Conservation (phyloP, 108 stramenopile genomes). For the Stephanodiscus minutulus region DNA sequence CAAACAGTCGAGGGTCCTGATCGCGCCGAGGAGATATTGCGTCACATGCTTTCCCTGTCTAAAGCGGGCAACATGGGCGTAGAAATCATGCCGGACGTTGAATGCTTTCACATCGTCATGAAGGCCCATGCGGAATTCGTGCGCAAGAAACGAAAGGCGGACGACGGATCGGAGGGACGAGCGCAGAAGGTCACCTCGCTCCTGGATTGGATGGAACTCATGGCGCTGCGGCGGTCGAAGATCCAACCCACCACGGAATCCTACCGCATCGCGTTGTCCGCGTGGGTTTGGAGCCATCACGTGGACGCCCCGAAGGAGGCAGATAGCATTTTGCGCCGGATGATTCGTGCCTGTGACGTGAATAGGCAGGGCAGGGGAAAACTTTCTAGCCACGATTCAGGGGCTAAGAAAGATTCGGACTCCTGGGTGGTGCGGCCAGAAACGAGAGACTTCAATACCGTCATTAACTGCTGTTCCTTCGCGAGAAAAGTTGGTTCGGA, state of each 20-base stretch:
- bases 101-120: slow-evolving; percentile 50
- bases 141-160: slow-evolving; percentile 12
- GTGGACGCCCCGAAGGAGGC: slow-evolving; percentile 39
- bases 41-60: slow-evolving; percentile 41
- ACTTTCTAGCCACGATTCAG: background rate
- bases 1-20: slow-evolving; percentile 34
- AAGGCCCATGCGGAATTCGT: slow-evolving; percentile 44
- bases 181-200: slow-evolving; percentile 30
- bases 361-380: background rate
- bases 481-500: slow-evolving; percentile 29
- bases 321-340: slow-evolving; percentile 33
- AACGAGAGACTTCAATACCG: slow-evolving; percentile 44
- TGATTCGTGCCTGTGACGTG: slow-evolving; percentile 36
- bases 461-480: slow-evolving; percentile 48
- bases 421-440: slow-evolving; percentile 25
- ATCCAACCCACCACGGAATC: slow-evolving; percentile 39
- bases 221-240: slow-evolving; percentile 34
- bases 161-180: slow-evolving; percentile 22
- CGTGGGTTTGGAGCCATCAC: slow-evolving; percentile 52
- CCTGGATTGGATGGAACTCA: slow-evolving; percentile 46
- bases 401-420: slow-evolving; percentile 3
- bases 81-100: slow-evolving; percentile 39
- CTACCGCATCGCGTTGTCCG: slow-evolving; percentile 35
- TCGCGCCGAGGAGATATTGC: slow-evolving; percentile 41
- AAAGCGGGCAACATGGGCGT: slow-evolving; percentile 40